phyloP scores from a whole-genome alignment of 768 basidiomycete genomes.

The Calvatia gigantea region DNA sequence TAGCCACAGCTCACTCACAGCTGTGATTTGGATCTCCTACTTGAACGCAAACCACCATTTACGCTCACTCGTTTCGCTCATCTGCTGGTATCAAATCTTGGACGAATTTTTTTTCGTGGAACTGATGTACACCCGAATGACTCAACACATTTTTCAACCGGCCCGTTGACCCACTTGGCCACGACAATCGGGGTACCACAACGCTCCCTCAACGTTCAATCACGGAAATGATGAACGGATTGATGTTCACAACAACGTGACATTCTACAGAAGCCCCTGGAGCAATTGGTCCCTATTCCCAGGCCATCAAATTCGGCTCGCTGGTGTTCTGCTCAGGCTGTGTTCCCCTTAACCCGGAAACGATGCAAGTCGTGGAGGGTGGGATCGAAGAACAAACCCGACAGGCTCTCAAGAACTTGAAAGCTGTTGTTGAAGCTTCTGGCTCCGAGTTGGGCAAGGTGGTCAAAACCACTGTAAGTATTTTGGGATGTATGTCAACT shows the following conservation, averaged over 20 bases:
- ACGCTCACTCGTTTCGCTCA: too few relatives aligned
- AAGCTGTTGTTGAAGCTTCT: slow-evolving; percentile 77
- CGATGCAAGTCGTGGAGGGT: slow-evolving; percentile 65
- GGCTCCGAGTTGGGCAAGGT: slow-evolving; percentile 78
- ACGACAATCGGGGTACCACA: too few relatives aligned
- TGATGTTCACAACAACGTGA: neutral
- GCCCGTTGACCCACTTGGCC: too few relatives aligned
- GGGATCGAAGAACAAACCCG: slow-evolving; percentile 78
- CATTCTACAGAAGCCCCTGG: slow-evolving; percentile 67
- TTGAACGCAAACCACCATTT: too few relatives aligned
- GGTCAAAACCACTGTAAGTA: slow-evolving; percentile 84
- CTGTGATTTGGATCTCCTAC: neutral
- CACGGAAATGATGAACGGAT: too few relatives aligned
- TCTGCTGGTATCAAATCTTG: too few relatives aligned
- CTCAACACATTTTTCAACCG: too few relatives aligned
- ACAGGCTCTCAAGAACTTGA: slow-evolving; percentile 85
- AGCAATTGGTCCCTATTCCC: slow-evolving; percentile 85
- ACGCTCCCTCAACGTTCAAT: neutral
- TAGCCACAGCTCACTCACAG: neutral
- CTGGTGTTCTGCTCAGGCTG: slow-evolving; percentile 89
- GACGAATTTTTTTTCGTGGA: too few relatives aligned
- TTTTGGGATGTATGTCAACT: neutral
- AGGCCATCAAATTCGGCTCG: slow-evolving; percentile 80
- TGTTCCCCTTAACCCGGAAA: slow-evolving; percentile 76
- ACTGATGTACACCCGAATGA: too few relatives aligned